Conservation (phyloP, 441 rosid species). For the Biscutella auriculata region DNA sequence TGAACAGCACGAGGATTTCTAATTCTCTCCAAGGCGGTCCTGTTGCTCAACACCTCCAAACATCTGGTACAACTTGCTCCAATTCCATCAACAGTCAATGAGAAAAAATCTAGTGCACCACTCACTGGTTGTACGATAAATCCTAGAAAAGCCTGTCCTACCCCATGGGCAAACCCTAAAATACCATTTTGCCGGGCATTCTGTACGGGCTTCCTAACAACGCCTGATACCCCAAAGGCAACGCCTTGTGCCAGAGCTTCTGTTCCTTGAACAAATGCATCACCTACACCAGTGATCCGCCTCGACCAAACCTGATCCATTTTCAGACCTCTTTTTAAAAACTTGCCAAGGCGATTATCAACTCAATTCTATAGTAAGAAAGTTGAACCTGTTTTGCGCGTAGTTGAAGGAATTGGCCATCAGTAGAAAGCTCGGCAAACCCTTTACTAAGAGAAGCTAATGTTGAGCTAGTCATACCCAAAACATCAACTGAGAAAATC, state of each 20-base stretch:
- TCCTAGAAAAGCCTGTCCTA: conserved; percentile 86
- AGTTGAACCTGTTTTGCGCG: conserved; percentile 80
- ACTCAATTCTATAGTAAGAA: conserved; percentile 2
- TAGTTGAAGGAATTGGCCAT: conserved; percentile 87
- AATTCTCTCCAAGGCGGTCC: conserved; percentile 56
- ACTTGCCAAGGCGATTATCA: background rate
- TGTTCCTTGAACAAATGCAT: conserved; percentile 91
- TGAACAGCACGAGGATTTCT: conserved; percentile 90
- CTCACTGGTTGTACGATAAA: conserved; percentile 88
- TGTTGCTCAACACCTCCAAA: conserved; percentile 63
- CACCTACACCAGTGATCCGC: conserved; percentile 92
- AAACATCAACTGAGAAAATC: conserved; percentile 88
- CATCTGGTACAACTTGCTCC: conserved; percentile 95
- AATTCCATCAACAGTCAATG: conserved; percentile 91
- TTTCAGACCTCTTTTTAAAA: background rate
- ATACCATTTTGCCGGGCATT: conserved; percentile 88
- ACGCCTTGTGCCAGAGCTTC: conserved; percentile 99
- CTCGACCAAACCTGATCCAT: conserved; percentile 75
- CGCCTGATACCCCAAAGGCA: conserved; percentile 98
- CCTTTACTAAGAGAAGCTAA: conserved; percentile 96
- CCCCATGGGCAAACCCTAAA: conserved; percentile 92
- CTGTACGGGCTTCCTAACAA: conserved; percentile 88
- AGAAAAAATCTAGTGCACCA: conserved; percentile 93
- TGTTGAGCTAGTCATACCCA: conserved; percentile 99
- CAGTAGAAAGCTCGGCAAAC: conserved; percentile 96